Conservation (phyloP, 1,284 basidiomycete species). For the Ustilago curta region DNA sequence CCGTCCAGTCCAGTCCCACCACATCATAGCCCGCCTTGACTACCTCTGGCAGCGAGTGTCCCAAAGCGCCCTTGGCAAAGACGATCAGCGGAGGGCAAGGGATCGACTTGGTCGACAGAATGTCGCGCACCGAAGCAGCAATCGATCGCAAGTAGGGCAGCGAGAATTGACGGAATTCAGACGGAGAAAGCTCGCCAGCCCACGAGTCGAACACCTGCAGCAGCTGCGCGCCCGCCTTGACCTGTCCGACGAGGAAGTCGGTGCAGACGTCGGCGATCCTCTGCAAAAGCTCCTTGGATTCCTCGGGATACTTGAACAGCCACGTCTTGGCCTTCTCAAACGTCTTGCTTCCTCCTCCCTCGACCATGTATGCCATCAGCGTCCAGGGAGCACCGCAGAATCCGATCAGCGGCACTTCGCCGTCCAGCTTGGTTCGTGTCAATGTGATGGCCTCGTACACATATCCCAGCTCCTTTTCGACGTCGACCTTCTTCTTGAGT, state of each 20-base stretch:
- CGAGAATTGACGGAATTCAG: conserved; percentile 66
- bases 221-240: conserved; percentile 66
- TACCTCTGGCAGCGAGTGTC: conserved; percentile 66
- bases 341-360: conserved; percentile 66
- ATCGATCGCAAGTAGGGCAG: conserved; percentile 66
- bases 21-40: conserved; percentile 68
- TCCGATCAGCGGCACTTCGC: conserved; percentile 68
- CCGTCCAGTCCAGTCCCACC: conserved; percentile 66
- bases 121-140: conserved; percentile 61
- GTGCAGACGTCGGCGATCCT: conserved; percentile 65
- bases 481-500: conserved; percentile 66
- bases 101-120: conserved; percentile 58
- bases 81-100: conserved; percentile 64
- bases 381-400: conserved; percentile 69
- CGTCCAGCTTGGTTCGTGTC: conserved; percentile 64
- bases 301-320: conserved; percentile 67
- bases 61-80: conserved; percentile 66
- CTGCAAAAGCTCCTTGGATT: conserved; percentile 63
- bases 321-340: conserved; percentile 69
- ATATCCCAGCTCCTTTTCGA: conserved; percentile 68
- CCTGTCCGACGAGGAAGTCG: conserved; percentile 67
- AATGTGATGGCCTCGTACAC: conserved; percentile 66
- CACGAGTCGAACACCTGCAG: conserved; percentile 69
- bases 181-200: conserved; percentile 69
- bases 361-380: conserved; percentile 69